Evolutionary conservation across 257 asterid genomes (phyloP).

Genomic region (Eucommia ulmoides): DNA sequence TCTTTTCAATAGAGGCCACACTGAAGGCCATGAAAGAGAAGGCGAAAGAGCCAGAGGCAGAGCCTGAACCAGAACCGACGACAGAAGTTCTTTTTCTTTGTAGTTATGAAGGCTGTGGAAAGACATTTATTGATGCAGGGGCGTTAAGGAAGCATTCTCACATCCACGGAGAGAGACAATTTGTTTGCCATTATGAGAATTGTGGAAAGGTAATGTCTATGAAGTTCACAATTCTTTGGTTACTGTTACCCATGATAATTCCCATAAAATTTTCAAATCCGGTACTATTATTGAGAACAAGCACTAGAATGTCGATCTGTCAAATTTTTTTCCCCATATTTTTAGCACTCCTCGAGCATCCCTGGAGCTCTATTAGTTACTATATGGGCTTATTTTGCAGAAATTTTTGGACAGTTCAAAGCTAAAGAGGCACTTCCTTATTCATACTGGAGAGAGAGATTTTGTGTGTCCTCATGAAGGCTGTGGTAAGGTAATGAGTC

Average conservation of each 20-base stretch:
- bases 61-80: constrained; percentile 91
- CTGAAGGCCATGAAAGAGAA: constrained; percentile 52
- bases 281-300: too few relatives aligned
- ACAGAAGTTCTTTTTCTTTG: constrained; percentile 96
- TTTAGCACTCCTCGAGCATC: background rate
- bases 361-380: too few relatives aligned
- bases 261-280: too few relatives aligned
- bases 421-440: constrained; percentile 88
- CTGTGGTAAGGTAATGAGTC: constrained; percentile 87
- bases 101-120: constrained; percentile 96
- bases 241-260: too few relatives aligned
- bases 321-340: background rate
- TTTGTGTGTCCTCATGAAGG: constrained; percentile 98
- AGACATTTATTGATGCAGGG: constrained; percentile 92
- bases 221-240: too few relatives aligned
- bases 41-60: constrained; percentile 37
- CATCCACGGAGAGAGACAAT: constrained; percentile 97
- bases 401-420: constrained; percentile 99
- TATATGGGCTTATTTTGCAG: constrained; percentile 35
- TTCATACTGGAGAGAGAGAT: constrained; percentile 95
- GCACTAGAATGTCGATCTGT: too few relatives aligned
- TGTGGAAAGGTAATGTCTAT: constrained; percentile 49
- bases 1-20: constrained; percentile 49
- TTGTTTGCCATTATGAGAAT: constrained; percentile 76
- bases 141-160: constrained; percentile 97